Conservation (phyloP, 2,329 filamentous ascomycete genomes). For the Scedosporium dehoogii region DNA sequence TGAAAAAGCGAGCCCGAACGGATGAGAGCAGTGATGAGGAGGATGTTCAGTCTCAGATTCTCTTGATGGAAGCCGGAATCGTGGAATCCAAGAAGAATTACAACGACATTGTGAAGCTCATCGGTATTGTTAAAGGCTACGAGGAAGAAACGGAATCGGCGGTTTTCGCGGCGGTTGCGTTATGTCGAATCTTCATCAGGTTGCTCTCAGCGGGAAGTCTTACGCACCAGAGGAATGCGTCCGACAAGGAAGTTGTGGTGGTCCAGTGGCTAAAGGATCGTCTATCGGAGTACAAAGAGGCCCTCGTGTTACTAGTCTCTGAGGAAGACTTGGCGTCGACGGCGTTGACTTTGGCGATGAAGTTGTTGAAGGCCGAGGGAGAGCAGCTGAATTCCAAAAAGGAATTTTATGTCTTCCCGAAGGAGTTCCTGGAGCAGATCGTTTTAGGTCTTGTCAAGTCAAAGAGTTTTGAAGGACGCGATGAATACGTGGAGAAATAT, state of each 20-base stretch:
- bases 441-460: constrained; percentile 52
- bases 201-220: constrained; percentile 67
- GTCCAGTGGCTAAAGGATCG: constrained; percentile 69
- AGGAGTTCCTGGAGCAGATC: constrained; percentile 54
- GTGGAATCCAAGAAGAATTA: constrained; percentile 81
- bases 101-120: constrained; percentile 73
- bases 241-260: constrained; percentile 66
- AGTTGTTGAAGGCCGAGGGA: constrained; percentile 70
- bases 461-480: constrained; percentile 47
- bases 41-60: constrained; percentile 54
- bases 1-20: constrained; percentile 41
- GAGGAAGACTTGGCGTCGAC: constrained; percentile 57
- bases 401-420: constrained; percentile 60
- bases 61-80: constrained; percentile 70
- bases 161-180: constrained; percentile 63
- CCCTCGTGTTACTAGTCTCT: constrained; percentile 51
- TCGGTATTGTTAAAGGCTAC: constrained; percentile 43
- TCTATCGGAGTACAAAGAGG: constrained; percentile 58
- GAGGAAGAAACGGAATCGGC: constrained; percentile 43
- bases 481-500: constrained; percentile 69
- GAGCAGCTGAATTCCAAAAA: constrained; percentile 46
- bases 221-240: constrained; percentile 51
- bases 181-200: constrained; percentile 79
- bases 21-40: constrained; percentile 37
- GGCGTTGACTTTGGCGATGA: constrained; percentile 71